Evolutionary conservation across 2,329 filamentous ascomycete species (phyloP), one percentile per base, ranked within the genome.

Genomic region (Eurotiales sp.): DNA sequence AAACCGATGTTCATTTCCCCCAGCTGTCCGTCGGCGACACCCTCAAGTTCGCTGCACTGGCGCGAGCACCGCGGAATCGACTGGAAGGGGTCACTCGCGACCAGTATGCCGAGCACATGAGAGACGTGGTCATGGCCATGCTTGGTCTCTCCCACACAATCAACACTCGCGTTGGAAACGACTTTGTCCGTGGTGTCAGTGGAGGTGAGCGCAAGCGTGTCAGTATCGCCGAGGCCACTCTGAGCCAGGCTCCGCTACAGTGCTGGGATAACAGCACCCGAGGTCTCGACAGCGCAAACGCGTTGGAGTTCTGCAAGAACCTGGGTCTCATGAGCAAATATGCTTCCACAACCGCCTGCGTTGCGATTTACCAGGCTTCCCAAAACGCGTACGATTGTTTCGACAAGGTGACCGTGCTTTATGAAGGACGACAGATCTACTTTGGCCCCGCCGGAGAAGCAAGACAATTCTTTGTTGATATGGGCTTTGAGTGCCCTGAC

Each of bases 1-100:
- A 93, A 67, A 85, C 88, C 30, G 90, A 95, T 64, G 85, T 88
- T 4, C 88, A 92, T 70, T 92, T 92, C 66, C 87, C 88, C 19
- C 82, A 85, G 72, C 71, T 93, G 60, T 84, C 81, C 1, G 88
- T 92, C 39, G 87, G 87, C 46, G 86, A 92, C 61, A 93, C 88
- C 1, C 77, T 92, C 42, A 85, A 82, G 50, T 92, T 92, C 56
- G 88, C 88, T 15, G 87, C 88, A 3, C 76, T 81, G 15, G 86
- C 87, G 5, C 71, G 77, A 21, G 75, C 75, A n/a, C 77, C 78
- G 10, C 63, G 66, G 29, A 72, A 71, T 54, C 64, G 66, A 10
- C 56, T 69, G 12, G 64, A 63, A 51, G 72, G 52, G 54, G 73
- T 64, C 62, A 71, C 49, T 54, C 73, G 76, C 10, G 62, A 76